These are phyloP conservation scores for Lachancea sp. DNA, from an alignment of 805 yeast species.

Conservation along the genomic window DNA sequence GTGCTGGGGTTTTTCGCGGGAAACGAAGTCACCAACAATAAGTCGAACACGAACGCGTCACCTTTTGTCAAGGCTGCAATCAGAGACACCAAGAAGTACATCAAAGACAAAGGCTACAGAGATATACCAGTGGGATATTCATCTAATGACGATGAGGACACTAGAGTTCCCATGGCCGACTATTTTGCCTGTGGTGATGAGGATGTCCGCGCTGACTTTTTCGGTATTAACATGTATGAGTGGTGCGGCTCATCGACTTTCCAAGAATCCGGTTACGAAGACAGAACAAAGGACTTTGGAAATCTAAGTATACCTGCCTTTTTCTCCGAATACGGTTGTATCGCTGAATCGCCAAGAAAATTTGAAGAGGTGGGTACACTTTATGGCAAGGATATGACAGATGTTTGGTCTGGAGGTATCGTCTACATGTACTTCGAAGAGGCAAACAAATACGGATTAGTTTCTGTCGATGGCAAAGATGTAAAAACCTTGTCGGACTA, in stretches of 20 bases:
- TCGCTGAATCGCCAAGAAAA: slow-evolving; percentile 52
- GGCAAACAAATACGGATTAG: slow-evolving; percentile 62
- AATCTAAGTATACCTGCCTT: slow-evolving; percentile 60
- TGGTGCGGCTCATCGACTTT: slow-evolving; percentile 65
- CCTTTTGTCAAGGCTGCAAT: slow-evolving; percentile 72
- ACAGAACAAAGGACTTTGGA: slow-evolving; percentile 49
- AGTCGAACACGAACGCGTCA: slow-evolving; percentile 57
- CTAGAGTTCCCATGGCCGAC: slow-evolving; percentile 56
- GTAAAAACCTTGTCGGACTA: slow-evolving; percentile 54
- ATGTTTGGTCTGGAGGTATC: slow-evolving; percentile 77
- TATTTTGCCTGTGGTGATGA: slow-evolving; percentile 62
- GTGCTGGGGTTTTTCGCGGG: slow-evolving; percentile 72
- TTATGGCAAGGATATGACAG: slow-evolving; percentile 58
- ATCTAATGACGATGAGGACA: slow-evolving; percentile 58
- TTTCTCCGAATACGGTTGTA: slow-evolving; percentile 75
- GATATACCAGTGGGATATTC: slow-evolving; percentile 70
- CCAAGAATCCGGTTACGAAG: slow-evolving; percentile 50
- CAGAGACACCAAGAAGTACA: slow-evolving; percentile 63
- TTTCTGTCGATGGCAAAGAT: slow-evolving; percentile 36
- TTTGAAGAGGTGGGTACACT: slow-evolving; percentile 59
- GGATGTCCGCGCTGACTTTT: slow-evolving; percentile 58
- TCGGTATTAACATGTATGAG: slow-evolving; percentile 76
- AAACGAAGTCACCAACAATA: slow-evolving; percentile 64
- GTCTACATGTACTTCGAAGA: slow-evolving; percentile 74
- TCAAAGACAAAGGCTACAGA: slow-evolving; percentile 50